Evolutionary conservation across 805 yeast species (phyloP), one percentile per base, ranked within the genome.

Genomic region (Ogataea polymorpha): DNA sequence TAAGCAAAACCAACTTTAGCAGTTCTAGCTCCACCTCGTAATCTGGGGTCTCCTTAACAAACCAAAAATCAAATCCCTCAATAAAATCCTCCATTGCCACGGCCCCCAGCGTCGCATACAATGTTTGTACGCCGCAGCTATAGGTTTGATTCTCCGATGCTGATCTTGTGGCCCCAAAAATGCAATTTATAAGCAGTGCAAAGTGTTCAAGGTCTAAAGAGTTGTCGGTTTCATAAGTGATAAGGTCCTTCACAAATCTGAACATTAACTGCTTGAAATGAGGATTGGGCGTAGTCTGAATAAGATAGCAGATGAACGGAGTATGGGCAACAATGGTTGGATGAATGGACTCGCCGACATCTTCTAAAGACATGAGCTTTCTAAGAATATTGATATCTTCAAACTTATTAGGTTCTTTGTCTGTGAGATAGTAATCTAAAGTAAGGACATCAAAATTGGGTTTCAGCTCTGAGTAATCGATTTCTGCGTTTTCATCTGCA

Each of bases 141-240:
- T 41, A 46, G 24, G 45, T 46, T 1, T 37, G 30, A 21, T 37
- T 44, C 23, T 34, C 39, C 15, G 37, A 27, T 4, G 47, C 23
- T 2, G n/a, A 24, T 21, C 37, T 49, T 16, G 48, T 37, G 3
- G 48, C 41, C 6, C 27, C 33, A 28, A 52, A 44, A 4, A 49
- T 13, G 15, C 45, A 30, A 14, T 32, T 40, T 15, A 51, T 49
- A 7, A 53, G 35, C 12, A 31, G 23, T 10, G 42, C 32, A 30
- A 43, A 49, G 6, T 31, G 34, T 4, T 38, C 42, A 23, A 42
- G 24, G 14, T 41, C 41, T 7, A 53, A 25, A 12, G 31, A 21
- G 32, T 49, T 38, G 28, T 53, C 57, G 8, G 45, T 37, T 26
- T 51, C 51, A 21, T 49, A 49, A n/a, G 49, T 45, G 17, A 53